These are phyloP conservation scores for Ophiocordyceps unilateralis DNA, from an alignment of 2,329 filamentous ascomycete species.

Conservation along the genomic window DNA sequence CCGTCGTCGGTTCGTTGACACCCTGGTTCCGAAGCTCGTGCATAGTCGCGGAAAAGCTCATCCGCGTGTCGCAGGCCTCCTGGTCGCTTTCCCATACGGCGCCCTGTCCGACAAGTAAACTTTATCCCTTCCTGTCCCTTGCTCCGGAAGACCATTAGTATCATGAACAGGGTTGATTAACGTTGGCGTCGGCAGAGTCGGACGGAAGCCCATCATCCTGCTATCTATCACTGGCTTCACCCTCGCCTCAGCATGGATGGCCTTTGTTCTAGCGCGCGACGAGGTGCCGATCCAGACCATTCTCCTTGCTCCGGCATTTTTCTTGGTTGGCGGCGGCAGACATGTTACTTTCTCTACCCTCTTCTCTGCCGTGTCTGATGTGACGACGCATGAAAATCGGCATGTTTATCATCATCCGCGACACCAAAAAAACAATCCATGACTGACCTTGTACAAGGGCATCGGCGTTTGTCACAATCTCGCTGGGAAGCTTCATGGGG, in stretches of 20 bases:
- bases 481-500: constrained; percentile 2
- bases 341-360: constrained; percentile 6
- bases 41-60: not conserved
- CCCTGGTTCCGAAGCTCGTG: too few species aligned
- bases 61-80: not conserved
- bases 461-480: constrained; percentile 2
- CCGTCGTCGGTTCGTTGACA: constrained; percentile 2
- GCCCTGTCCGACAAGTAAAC: constrained; percentile 2
- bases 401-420: not conserved
- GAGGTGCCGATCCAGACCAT: constrained; percentile 1
- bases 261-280: constrained; percentile 1
- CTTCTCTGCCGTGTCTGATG: constrained; percentile 7
- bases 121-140: not conserved
- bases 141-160: too few species aligned
- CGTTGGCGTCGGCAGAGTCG: not conserved
- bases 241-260: not conserved
- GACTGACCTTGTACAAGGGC: not conserved
- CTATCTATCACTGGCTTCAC: constrained; percentile 1
- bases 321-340: constrained; percentile 6
- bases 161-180: not conserved
- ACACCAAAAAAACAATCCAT: not conserved
- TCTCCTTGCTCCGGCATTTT: constrained; percentile 3
- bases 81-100: constrained; percentile 2
- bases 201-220: constrained; percentile 2
- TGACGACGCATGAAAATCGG: constrained; percentile 2